Evolutionary conservation across 1,139 yeast species (phyloP), one percentile per base, ranked within the genome.

Genomic region (Zygosaccharomyces sapae): DNA sequence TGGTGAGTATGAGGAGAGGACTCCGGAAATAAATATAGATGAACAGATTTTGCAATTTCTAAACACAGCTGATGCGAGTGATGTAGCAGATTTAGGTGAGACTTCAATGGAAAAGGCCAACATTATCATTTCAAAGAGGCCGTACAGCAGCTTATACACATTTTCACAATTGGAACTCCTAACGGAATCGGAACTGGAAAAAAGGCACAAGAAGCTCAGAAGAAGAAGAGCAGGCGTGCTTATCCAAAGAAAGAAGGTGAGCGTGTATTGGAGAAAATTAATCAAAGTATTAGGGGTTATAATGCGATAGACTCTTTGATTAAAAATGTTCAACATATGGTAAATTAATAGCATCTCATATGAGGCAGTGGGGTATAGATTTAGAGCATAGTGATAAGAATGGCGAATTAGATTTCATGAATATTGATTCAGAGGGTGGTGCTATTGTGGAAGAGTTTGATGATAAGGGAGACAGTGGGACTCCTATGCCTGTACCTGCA

Each of bases 221-320:
- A 57, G 48, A 48, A 62, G 49, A 55, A 57, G 46, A 45, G 41
- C 33, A 41, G 43, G 29, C 41, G 41, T 25, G 44, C 33, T 18
- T 36, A 33, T 6, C 47, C 70, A 40, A 85, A 84, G 65, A 74
- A 84, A 2, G 76, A 80, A 42, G 96, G 97, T 7, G 83, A 84
- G 57, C 79, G 81, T 62, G 76, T 88, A 42, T 77, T 89, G 22
- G 95, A 86, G 52, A 83, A 77, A 30, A 78, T 88, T 5, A 78
- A 77, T 47, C 70, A 74, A 51, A 83, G 90, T 18, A 72, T 92
- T 55, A 79, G 81, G 57, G 98, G 98, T 3, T 94, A 92, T 63
- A 84, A 83, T 53, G 97, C 98, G 0, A 96, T 92, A 33, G 97
- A 92, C 60, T 84, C 95, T 20, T 73, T 94, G 56, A 87, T 94